Base-by-base conservation (phyloP, 2,329 filamentous ascomycete species). In the Sclerotinia subarctica region DNA sequence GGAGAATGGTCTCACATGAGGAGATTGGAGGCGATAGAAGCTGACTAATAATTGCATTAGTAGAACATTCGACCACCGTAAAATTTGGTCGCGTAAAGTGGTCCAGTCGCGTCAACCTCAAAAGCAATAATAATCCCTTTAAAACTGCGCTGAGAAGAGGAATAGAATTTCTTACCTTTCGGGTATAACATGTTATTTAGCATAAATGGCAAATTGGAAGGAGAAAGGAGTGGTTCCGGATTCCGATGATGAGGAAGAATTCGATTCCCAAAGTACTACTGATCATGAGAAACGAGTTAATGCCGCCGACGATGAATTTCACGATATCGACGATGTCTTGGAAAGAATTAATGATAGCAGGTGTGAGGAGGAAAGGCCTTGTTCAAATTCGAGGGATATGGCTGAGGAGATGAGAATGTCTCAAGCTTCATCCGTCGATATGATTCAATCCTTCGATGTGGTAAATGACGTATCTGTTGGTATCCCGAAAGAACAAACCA, bases 171-270 rank as follows among this genome's bases (percentile, higher is more conserved):
- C 56, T 44, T 60, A 26, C 44, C 24, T 59, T 66, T 35, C 53
- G 67, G 75, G 64, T 66, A 75, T 56, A 56, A 35, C 53, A 56
- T 76, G 75, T 69, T 65, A 71, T 58, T 66, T 24, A 56, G 67
- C 26, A 64, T 56, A 54, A 42, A 78, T 78, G 76, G 74, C 76
- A 70, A 71, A 70, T 70, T 78, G 77, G 77, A 78, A 78, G 72
- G 75, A 77, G 71, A 76, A 71, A 73, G 76, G 76, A 65, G 74
- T 74, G 59, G 77, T 78, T 26, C 76, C 75, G 49, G 77, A 78
- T 69, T 78, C 77, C n/a, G 77, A 78, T 52, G 76, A 78, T 51
- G 77, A 78, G 69, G 75, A 77, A 54, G 69, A 71, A 56, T 60
- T 71, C 38, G 73, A 76, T 49, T 70, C 68, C 63, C 72, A 73